Evolutionary conservation across 768 basidiomycete species (phyloP), one percentile per base, ranked within the genome.

Genomic region (Lentinula sp.): DNA sequence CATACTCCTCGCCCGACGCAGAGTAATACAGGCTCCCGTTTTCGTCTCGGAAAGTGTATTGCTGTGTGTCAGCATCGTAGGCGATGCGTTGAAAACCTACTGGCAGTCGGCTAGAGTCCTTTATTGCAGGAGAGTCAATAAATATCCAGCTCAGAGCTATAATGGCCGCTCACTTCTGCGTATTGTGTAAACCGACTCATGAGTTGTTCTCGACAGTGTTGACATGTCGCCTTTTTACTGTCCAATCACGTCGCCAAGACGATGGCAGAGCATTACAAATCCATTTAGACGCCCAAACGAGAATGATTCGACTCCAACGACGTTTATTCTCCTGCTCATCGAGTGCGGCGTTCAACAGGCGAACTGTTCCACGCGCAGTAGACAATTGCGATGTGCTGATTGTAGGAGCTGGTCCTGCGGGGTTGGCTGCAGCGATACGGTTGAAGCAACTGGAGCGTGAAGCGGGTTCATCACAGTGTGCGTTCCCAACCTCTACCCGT

Each of bases 361-460:
- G 73, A 15, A 73, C 71, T n/a, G 79, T 94, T 16, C 91, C 97
- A 64, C 84, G 95, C 12, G 85, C 85, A n/a, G 82, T 87, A 46
- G 97, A 98, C 68, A 85, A 93, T 48, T 95, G 95, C 39, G 96
- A 99, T 67, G 95, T 98, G 39, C 96, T 94, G 72, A 98, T 99
- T 69, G 95, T 97, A 60, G 96, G 96, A 9, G 95, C 83, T 2
- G 97, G 95, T 2, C 97, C 97, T 0, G 96, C 97, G 0, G 96
- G 97, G 6, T 81, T 99, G 63, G 89, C 88, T 64, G 95, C 96
- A n/a, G 96, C 95, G 4, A 98, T 98, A 62, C 83, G 94, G 5
- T 76, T 99, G 57, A 98, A 96, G 75, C 95, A 98, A 74, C 85
- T 97, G 28, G 93, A 94, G 68, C 73, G 82, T 66, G 87, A 93